Evolutionary conservation across 371 early-diverging fungal species (phyloP), one percentile per base, ranked within the genome.

Genomic region (Saksenaea oblongispora): DNA sequence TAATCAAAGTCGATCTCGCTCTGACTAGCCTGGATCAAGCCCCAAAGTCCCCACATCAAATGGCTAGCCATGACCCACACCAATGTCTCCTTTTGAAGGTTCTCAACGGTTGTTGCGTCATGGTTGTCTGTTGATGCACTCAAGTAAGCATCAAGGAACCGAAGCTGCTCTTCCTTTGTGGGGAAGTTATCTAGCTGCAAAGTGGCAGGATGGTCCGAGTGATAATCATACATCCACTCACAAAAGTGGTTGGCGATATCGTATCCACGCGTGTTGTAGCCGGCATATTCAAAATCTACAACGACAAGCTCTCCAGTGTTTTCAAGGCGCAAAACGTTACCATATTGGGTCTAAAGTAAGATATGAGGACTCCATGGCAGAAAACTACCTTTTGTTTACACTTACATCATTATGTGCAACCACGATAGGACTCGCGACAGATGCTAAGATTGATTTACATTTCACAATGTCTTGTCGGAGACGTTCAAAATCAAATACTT

Each of bases 161-260:
- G 70, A 11, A 65, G 17, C 24, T 87, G 90, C 57, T 93, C 83
- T 8, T 67, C 72, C 5, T 59, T 44, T 34, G 74, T 85, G 2
- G 95, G 95, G 61, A 86, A 93, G 5, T 64, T 57, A 3, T 65
- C 58, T 0, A 63, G 55, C 53, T 84, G 72, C 34, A 84, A 44
- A 2, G 82, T 66, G 1, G 93, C 89, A 8, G 86, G 86, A 0
- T 66, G 41, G 3, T 71, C 63, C 13, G 82, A 71, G 63, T 90
- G 90, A 67, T 94, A 94, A 67, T 94, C 86, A 27, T 91, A 91
- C 76, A 84, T 90, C 93, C 93, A 95, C 59, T 95, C 95, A 72
- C 91, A 91, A 65, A 95, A 95, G 61, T 94, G 95, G 71, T 95
- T 95, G 28, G 90, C 94, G 37, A 95, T 89, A 39, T 95, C 95